These are phyloP conservation scores for Aspergillus eucalypticola DNA, from an alignment of 2,329 filamentous ascomycete genomes.

Conservation along the genomic window DNA sequence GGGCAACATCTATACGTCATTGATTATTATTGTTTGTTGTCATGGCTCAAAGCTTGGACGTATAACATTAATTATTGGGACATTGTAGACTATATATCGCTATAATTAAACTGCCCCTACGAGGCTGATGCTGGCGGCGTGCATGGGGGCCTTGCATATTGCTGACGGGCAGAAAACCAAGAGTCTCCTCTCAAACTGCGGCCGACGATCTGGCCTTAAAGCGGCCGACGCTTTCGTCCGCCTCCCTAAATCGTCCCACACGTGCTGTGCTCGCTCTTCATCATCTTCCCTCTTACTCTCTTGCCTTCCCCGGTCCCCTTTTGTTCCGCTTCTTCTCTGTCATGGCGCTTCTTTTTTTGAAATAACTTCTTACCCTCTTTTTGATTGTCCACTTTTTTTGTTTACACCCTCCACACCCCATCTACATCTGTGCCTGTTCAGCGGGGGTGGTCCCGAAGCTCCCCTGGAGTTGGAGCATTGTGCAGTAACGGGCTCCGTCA, in stretches of 20 bases:
- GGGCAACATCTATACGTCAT: neutral
- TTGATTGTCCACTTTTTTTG: conserved; percentile 14
- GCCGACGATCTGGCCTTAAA: conserved; percentile 41
- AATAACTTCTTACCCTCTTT: conserved; percentile 38
- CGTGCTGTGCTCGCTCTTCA: conserved; percentile 25
- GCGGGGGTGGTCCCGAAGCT: conserved; percentile 15
- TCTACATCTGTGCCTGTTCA: conserved; percentile 8
- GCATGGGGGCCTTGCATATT: neutral
- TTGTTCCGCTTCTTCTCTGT: conserved; percentile 25
- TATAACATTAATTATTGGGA: neutral
- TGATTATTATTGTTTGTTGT: neutral
- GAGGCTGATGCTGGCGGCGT: neutral
- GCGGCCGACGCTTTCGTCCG: conserved; percentile 31
- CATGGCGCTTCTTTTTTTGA: conserved; percentile 37
- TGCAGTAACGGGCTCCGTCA: conserved; percentile 11
- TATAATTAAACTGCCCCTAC: neutral
- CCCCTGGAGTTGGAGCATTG: conserved; percentile 21
- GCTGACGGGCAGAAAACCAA: neutral
- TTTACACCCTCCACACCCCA: neutral
- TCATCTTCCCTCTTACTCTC: conserved; percentile 8
- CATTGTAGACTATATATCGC: neutral
- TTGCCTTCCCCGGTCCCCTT: conserved; percentile 16
- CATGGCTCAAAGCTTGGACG: neutral
- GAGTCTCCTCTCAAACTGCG: conserved; percentile 13
- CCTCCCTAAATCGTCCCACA: conserved; percentile 30